These are phyloP conservation scores for Coffea eugenioides DNA, from an alignment of 257 asterid genomes.

Conservation along the genomic window DNA sequence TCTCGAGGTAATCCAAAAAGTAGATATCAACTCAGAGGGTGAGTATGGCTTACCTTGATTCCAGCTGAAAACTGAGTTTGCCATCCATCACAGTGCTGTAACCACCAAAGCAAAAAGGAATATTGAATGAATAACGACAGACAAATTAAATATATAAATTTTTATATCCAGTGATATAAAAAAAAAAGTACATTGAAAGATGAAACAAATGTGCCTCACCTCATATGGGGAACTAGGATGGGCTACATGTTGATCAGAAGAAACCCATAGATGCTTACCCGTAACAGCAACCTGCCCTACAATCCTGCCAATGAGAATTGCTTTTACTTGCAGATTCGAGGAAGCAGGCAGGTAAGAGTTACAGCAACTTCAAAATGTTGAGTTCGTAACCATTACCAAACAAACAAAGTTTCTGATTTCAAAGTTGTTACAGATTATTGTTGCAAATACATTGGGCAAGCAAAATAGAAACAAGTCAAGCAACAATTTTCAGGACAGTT, in stretches of 20 bases:
- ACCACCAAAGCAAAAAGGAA: conserved; percentile 25
- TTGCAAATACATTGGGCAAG: background rate
- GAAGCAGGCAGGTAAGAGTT: background rate
- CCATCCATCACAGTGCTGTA: conserved; percentile 72
- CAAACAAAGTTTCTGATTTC: background rate
- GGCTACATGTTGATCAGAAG: conserved; percentile 47
- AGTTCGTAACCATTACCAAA: background rate
- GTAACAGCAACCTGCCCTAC: conserved; percentile 89
- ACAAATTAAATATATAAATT: conserved; percentile 2
- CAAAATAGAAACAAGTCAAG: background rate
- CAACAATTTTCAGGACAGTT: background rate
- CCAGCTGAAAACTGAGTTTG: conserved; percentile 86
- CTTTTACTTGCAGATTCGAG: background rate
- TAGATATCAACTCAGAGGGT: conserved; percentile 13
- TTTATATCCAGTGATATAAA: background rate
- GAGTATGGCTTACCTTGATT: conserved; percentile 54
- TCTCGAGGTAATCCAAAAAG: conserved; percentile 4
- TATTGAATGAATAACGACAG: conserved; percentile 15
- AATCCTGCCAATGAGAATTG: conserved; percentile 40
- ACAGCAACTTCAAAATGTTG: background rate
- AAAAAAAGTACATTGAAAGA: background rate
- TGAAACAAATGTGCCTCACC: conserved; percentile 36
- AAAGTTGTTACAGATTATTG: background rate
- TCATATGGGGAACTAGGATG: conserved; percentile 50
- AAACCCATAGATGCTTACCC: conserved; percentile 89